Base-by-base conservation (phyloP, 2,329 filamentous ascomycete species). In the Phyllosticta capitalensis region DNA sequence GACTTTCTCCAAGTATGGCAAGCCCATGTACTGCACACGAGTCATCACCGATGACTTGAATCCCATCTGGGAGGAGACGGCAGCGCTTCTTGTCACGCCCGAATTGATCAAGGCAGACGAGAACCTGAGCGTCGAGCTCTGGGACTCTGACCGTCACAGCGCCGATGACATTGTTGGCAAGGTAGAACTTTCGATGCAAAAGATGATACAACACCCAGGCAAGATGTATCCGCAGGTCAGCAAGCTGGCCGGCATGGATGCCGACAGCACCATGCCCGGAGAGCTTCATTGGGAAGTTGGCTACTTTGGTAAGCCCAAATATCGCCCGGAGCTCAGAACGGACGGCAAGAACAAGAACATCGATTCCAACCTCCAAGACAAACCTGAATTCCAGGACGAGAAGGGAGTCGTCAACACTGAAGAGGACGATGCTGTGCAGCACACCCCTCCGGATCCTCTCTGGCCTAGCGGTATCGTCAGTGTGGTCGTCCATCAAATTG, bases 161-260 rank as follows among this genome's bases (percentile, higher is more conserved):
- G 90, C 92, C 0, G 94, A 97, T 69, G 94, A 97, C 67, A 88
- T 96, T 52, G 91, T 96, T 14, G 94, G 94, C 58, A 96, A 96
- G 73, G 84, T 97, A 19, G 92, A 97, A 69, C 77, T 97, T 2
- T 92, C 90, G 38, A 90, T 99, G 70, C 91, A 95, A 67, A 91
- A 96, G 71, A 86, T 99, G 76, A 95, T 97, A 61, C 88, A 95
- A 68, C 89, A 96, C 69, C 91, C 92, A 0, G 90, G 92, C 38
- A 89, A 88, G 68, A 95, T 96, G 89, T 95, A 92, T 66, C 87
- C 89, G 5, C 90, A 96, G 66, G 81, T 89, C 7, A 96, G 91
- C 0, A 91, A 87, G 66, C 82, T 97, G 1, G 79, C 83, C 26
- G 92, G 92, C 10, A 84, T 95, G 75, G 88, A 94, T 66, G 86